phyloP scores from a whole-genome alignment of 2,329 filamentous ascomycete species.

The Phialemonium atrogriseum region DNA sequence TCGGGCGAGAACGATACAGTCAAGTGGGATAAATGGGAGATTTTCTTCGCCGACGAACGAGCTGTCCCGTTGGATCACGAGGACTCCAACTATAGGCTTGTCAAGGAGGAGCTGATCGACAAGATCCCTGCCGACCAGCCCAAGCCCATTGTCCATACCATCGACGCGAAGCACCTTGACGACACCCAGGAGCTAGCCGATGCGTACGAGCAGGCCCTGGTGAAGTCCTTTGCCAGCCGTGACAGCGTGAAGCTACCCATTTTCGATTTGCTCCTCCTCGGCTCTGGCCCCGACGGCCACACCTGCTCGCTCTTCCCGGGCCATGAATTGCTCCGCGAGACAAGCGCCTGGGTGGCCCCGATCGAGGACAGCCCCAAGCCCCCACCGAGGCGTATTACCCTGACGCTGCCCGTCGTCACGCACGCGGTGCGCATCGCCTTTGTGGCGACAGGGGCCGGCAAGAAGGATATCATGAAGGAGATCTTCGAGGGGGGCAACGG shows the following conservation, averaged over 20 bases:
- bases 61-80: constrained; percentile 84
- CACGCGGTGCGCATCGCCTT: constrained; percentile 84
- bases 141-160: constrained; percentile 67
- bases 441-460: constrained; percentile 79
- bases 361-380: constrained; percentile 95
- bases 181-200: constrained; percentile 91
- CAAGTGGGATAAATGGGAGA: constrained; percentile 84
- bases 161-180: constrained; percentile 56
- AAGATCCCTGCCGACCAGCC: constrained; percentile 66
- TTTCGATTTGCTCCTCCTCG: constrained; percentile 89
- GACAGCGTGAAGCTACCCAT: constrained; percentile 92
- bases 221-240: constrained; percentile 77
- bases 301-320: constrained; percentile 95
- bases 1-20: constrained; percentile 51
- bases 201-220: constrained; percentile 82
- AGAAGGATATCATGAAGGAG: constrained; percentile 85
- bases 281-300: constrained; percentile 92
- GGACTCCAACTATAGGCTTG: constrained; percentile 87
- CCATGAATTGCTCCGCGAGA: constrained; percentile 78
- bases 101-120: constrained; percentile 81
- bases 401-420: constrained; percentile 83
- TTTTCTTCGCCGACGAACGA: constrained; percentile 98
- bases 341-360: constrained; percentile 82
- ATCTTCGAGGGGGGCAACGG: constrained; percentile 82
- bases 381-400: constrained; percentile 79